phyloP scores from a whole-genome alignment of 2,329 filamentous ascomycete genomes.

The Xylaria sp. region DNA sequence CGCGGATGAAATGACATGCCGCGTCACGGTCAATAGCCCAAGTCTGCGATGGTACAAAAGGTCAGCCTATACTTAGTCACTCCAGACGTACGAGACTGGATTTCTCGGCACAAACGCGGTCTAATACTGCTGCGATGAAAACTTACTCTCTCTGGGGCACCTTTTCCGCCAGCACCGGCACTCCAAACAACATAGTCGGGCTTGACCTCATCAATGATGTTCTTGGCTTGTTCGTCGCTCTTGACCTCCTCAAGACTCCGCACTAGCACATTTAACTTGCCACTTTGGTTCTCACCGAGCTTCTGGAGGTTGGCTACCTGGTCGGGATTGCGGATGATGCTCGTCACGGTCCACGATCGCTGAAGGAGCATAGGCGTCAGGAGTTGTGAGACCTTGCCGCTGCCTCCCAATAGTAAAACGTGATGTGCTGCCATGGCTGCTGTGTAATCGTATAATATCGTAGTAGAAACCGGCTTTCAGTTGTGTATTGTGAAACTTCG shows the following conservation, averaged over 20 bases:
- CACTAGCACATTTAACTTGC: slow-evolving; percentile 75
- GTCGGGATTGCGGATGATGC: slow-evolving; percentile 77
- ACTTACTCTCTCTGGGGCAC: slow-evolving; percentile 60
- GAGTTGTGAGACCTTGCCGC: slow-evolving; percentile 80
- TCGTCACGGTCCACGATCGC: slow-evolving; percentile 80
- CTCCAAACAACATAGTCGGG: slow-evolving; percentile 76
- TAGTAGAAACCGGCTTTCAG: neutral
- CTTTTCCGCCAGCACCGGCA: slow-evolving; percentile 71
- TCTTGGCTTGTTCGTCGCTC: slow-evolving; percentile 68
- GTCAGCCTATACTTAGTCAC: neutral
- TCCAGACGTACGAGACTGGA: neutral
- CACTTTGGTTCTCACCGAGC: slow-evolving; percentile 66
- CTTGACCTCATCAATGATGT: slow-evolving; percentile 69
- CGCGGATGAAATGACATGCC: slow-evolving; percentile 69
- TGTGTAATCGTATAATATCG: neutral
- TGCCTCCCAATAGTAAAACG: slow-evolving; percentile 81
- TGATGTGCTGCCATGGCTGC: slow-evolving; percentile 48
- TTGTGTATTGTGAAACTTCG: neutral
- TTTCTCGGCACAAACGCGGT: neutral
- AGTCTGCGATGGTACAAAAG: slow-evolving; percentile 37
- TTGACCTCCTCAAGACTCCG: slow-evolving; percentile 77
- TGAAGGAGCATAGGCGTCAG: slow-evolving; percentile 81
- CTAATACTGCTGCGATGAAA: neutral
- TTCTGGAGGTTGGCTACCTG: slow-evolving; percentile 72
- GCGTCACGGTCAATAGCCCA: slow-evolving; percentile 61